These are phyloP conservation scores for Penicillium sp. DNA, from an alignment of 2,329 filamentous ascomycete genomes.

Conservation along the genomic window DNA sequence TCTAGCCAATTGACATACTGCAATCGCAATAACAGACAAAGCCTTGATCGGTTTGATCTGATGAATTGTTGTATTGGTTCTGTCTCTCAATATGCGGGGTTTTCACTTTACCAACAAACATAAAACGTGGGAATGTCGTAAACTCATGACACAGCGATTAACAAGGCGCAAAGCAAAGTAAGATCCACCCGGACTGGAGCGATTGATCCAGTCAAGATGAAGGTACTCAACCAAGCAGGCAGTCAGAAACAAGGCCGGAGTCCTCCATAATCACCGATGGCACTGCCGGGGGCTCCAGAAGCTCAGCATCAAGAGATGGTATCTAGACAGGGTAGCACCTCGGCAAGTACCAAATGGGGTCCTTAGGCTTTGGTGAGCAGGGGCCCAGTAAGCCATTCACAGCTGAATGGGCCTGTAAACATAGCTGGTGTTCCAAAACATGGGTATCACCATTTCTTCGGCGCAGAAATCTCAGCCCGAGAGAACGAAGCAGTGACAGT, in stretches of 20 bases:
- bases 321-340: background rate
- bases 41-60: background rate
- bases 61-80: background rate
- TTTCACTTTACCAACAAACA: background rate
- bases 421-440: background rate
- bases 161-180: background rate
- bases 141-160: background rate
- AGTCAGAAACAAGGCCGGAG: too few relatives aligned
- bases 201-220: too few relatives aligned
- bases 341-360: background rate
- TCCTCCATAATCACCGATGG: too few relatives aligned
- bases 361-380: background rate
- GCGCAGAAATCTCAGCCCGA: conserved; percentile 51
- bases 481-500: conserved; percentile 53
- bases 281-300: too few relatives aligned
- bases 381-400: too few relatives aligned
- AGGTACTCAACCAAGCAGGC: too few relatives aligned
- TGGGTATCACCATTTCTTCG: conserved; percentile 45
- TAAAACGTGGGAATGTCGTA: background rate
- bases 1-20: background rate
- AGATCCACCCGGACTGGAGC: background rate
- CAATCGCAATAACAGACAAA: background rate
- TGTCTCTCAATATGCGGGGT: background rate
- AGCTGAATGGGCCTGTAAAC: background rate
- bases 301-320: too few relatives aligned